These are phyloP conservation scores for Hypseocharis bilobata DNA, from an alignment of 441 rosid species.

Conservation along the genomic window DNA sequence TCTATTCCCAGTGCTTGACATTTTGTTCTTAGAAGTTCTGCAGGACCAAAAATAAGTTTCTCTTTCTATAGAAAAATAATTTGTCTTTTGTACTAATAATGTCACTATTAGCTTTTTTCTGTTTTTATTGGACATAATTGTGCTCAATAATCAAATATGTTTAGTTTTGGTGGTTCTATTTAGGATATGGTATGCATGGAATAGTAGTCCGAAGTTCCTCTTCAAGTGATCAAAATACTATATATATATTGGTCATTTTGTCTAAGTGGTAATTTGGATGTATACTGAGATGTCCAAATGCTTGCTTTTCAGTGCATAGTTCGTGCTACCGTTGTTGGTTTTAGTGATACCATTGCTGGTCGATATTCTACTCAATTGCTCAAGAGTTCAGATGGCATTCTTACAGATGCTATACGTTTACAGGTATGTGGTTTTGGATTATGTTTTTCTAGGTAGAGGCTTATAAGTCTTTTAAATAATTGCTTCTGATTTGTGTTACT, in stretches of 20 bases:
- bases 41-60: too few species aligned
- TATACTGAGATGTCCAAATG: conserved; percentile 22
- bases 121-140: neutral
- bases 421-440: conserved; percentile 45
- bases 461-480: neutral
- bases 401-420: conserved; percentile 69
- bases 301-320: conserved; percentile 58
- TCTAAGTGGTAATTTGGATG: conserved; percentile 1
- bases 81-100: too few species aligned
- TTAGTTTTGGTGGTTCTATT: neutral
- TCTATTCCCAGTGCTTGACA: too few species aligned
- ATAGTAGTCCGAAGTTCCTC: neutral
- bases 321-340: conserved; percentile 61
- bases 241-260: conserved; percentile 3
- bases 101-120: too few species aligned
- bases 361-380: conserved; percentile 35
- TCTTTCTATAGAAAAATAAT: too few species aligned
- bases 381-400: conserved; percentile 37
- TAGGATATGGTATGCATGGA: neutral
- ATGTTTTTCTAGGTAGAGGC: conserved; percentile 3
- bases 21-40: too few species aligned
- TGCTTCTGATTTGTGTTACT: neutral
- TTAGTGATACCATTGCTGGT: conserved; percentile 34
- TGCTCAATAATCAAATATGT: neutral
- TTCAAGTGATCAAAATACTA: neutral